Evolutionary conservation across 345 rosid species (phyloP).

Genomic region (Euphorbia lathyris): DNA sequence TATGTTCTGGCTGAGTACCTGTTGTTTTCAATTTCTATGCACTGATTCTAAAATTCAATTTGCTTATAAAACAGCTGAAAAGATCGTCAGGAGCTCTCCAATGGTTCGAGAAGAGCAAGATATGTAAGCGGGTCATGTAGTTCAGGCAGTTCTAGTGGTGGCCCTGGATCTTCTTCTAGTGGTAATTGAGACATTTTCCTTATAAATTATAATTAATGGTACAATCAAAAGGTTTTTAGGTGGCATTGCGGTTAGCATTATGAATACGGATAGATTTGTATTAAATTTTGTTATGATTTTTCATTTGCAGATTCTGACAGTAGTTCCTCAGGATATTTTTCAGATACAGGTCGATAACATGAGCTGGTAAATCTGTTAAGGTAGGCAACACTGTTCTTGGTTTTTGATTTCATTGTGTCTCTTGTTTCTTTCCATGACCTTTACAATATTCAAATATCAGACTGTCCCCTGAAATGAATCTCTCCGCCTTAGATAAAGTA

Average conservation of each 20-base stretch:
- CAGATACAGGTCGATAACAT: slow-evolving; percentile 27
- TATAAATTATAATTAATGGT: not conserved
- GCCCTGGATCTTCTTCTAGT: slow-evolving; percentile 47
- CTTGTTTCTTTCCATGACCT: slow-evolving; percentile 3
- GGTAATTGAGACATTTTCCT: slow-evolving; percentile 27
- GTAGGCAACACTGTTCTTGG: slow-evolving; percentile 19
- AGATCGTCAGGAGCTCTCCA: slow-evolving; percentile 21
- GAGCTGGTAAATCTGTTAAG: slow-evolving; percentile 23
- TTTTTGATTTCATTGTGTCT: slow-evolving; percentile 1
- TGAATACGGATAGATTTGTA: not conserved
- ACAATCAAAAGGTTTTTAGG: slow-evolving; percentile 1
- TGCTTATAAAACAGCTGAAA: slow-evolving; percentile 26
- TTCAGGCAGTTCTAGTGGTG: slow-evolving; percentile 48
- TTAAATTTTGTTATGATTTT: slow-evolving; percentile 5
- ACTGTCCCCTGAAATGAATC: not conserved
- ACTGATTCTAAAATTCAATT: slow-evolving; percentile 5
- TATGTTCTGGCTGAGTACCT: not conserved
- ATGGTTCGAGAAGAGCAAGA: slow-evolving; percentile 32
- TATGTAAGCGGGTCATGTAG: slow-evolving; percentile 36
- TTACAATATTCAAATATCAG: not conserved
- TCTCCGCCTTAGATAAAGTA: not conserved
- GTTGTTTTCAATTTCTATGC: slow-evolving; percentile 3
- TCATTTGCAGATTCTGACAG: slow-evolving; percentile 41
- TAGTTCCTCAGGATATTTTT: slow-evolving; percentile 36
- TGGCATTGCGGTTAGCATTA: not conserved